Base-by-base conservation (phyloP, 306 rosid species). In the Delonix regia region DNA sequence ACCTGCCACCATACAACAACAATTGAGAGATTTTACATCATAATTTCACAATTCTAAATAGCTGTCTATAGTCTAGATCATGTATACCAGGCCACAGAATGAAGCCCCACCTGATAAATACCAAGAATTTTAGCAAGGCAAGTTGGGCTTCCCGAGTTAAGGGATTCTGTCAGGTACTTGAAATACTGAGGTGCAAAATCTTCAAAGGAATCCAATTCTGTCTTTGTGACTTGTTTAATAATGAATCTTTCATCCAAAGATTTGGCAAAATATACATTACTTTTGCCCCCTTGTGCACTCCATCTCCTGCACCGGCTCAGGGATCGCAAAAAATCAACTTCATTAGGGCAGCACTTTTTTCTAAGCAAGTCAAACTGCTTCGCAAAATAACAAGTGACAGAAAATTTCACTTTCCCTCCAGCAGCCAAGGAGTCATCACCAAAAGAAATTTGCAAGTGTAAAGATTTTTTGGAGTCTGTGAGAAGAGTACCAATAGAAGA, bases 241-340 rank as follows among this genome's bases (percentile, higher is more conserved):
- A 96, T 93, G 84, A 96, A 93, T 74, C 99, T 86, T 63, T 93
- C 99, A 71, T 96, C 99, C 78, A 93, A 78, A 9, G 99, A 91
- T 88, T 90, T 96, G 64, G 99, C 99, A 71, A 96, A 93, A 79
- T 96, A 96, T 7, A 90, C 99, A 80, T 93, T 96, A 86, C 99
- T 96, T 87, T 93, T 96, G 60, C 99, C 99, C 63, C 99, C 99
- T 85, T 96, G 98, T 6, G 99, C 99, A 45, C 93, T 89, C 99
- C 99, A 96, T 82, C 89, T 83, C 86, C 24, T 87, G 75, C 98
- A 84, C 34, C 99, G 98, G 86, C 97, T 91, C 88, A 96, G 79
- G 53, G 99, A 96, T 55, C 98, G 87, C 57, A 96, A 76, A 67
- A 90, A 93, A 83, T 96, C 98, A 49, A 87, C 91, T 83, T 87